Evolutionary conservation across 345 rosid genomes (phyloP).

Genomic region (Acer negundo): DNA sequence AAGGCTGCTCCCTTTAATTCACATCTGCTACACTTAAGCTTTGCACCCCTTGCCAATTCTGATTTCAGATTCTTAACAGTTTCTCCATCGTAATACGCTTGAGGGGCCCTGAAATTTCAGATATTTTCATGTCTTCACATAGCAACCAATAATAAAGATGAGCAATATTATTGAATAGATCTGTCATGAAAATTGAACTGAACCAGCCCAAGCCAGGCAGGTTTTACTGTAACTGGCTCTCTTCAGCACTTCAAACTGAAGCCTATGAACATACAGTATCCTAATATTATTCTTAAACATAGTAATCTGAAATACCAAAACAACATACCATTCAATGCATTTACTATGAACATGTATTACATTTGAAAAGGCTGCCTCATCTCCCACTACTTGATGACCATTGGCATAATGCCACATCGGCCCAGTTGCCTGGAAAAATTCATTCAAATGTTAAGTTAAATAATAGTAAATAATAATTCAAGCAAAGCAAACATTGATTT

Average conservation of each 20-base stretch:
- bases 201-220: neutral
- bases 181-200: neutral
- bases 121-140: neutral
- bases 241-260: neutral
- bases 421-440: conserved; percentile 57
- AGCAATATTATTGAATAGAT: neutral
- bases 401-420: conserved; percentile 65
- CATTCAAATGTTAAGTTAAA: neutral
- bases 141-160: conserved; percentile 5
- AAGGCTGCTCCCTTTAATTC: conserved; percentile 82
- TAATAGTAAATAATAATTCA: neutral
- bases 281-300: neutral
- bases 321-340: conserved; percentile 80
- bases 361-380: conserved; percentile 40
- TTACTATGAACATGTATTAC: conserved; percentile 70
- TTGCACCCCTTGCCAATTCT: conserved; percentile 76
- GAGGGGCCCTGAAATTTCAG: conserved; percentile 69
- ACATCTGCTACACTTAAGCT: conserved; percentile 74
- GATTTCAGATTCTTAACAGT: conserved; percentile 63
- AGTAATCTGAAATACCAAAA: neutral
- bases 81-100: conserved; percentile 64
- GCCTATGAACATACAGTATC: conserved; percentile 7
- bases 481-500: conserved; percentile 2
- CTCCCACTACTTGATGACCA: conserved; percentile 55
- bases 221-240: neutral